A percentile compares a stretch with the other conserved stretches of the same genome.
These are phyloP conservation scores for Exophiala sp. DNA, from an alignment of 2,329 filamentous ascomycete species.

Conservation along the genomic window DNA sequence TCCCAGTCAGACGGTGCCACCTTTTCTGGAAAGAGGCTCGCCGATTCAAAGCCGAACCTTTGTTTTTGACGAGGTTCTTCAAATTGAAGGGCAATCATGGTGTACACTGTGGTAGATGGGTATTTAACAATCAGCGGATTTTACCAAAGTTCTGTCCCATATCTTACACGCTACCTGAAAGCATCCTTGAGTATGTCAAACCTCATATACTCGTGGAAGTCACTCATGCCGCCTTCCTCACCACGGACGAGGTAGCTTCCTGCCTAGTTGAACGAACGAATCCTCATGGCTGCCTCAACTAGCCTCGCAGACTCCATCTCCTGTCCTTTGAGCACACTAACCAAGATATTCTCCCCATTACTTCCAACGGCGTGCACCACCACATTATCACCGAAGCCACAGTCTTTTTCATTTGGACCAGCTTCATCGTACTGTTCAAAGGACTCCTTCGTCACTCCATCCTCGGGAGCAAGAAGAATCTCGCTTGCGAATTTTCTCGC, in stretches of 20 bases:
- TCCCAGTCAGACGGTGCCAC: no score
- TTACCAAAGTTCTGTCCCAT: no score
- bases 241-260: not conserved
- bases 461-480: conserved; percentile 25
- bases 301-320: conserved; percentile 30
- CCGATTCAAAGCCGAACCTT: no score
- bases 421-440: conserved; percentile 32
- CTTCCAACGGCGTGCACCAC: conserved; percentile 31
- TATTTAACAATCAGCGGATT: no score
- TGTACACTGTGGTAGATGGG: no score
- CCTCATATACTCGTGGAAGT: no score
- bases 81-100: no score
- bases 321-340: conserved; percentile 31
- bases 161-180: not conserved
- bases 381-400: conserved; percentile 34
- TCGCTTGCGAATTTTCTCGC: conserved; percentile 28
- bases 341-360: conserved; percentile 30
- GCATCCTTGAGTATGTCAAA: not conserved
- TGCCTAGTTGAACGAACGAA: conserved; percentile 15
- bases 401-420: conserved; percentile 28
- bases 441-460: conserved; percentile 27
- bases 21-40: no score
- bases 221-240: not conserved
- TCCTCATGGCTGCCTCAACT: conserved; percentile 21
- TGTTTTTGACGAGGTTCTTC: no score